Conservation (phyloP, 2,329 filamentous ascomycete genomes). For the Fusarium incarnatum region DNA sequence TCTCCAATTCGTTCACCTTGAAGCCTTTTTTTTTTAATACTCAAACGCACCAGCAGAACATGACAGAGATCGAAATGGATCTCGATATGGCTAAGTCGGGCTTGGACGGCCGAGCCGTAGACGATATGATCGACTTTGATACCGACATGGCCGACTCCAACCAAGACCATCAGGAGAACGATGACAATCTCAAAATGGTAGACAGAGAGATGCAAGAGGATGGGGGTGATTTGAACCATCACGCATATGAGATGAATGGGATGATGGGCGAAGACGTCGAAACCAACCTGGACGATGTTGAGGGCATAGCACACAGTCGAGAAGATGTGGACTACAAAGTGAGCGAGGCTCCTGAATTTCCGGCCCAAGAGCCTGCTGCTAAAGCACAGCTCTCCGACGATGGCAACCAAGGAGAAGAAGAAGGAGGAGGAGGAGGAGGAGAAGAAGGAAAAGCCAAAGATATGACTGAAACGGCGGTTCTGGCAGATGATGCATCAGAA, state of each 20-base stretch:
- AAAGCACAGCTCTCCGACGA: slow-evolving; percentile 4
- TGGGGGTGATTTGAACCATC: slow-evolving; percentile 34
- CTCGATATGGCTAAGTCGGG: slow-evolving; percentile 46
- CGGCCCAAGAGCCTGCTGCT: slow-evolving; percentile 23
- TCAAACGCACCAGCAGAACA: slow-evolving; percentile 13
- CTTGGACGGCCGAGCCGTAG: slow-evolving; percentile 43
- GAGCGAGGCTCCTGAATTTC: slow-evolving; percentile 14
- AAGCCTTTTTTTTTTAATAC: neutral
- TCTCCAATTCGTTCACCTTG: neutral
- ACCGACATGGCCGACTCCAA: slow-evolving; percentile 49
- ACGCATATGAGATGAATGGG: slow-evolving; percentile 36
- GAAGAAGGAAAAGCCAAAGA: slow-evolving; percentile 16
- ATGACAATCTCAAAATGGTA: slow-evolving; percentile 4
- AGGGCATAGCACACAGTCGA: slow-evolving; percentile 17
- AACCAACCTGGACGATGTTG: slow-evolving; percentile 25
- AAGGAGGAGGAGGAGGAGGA: neutral
- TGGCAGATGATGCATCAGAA: slow-evolving; percentile 17
- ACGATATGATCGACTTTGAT: slow-evolving; percentile 56
- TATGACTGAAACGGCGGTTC: slow-evolving; percentile 8
- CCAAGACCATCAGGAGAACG: slow-evolving; percentile 17
- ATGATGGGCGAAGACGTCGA: slow-evolving; percentile 41
- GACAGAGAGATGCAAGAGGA: slow-evolving; percentile 38
- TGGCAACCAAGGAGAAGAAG: slow-evolving; percentile 1
- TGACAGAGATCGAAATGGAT: slow-evolving; percentile 51
- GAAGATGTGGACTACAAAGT: slow-evolving; percentile 17